Percentiles rank a stretch among this genome's conserved stretches.
Conservation (phyloP, 768 basidiomycete genomes). For the Nidularia pulvinata region DNA sequence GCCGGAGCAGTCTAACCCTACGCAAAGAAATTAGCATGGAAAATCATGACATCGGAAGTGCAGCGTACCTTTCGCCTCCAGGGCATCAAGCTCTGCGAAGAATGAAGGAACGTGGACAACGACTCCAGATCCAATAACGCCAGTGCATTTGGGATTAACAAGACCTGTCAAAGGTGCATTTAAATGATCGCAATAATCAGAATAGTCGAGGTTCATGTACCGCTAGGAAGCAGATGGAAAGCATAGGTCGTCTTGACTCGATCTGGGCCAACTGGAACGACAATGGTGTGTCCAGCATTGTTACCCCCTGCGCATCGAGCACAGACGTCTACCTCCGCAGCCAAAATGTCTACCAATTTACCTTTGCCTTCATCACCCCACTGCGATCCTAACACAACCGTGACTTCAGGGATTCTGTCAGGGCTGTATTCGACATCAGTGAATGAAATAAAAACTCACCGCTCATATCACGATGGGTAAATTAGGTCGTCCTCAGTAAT, state of each 20-base stretch:
- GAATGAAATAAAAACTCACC: slow-evolving; percentile 16
- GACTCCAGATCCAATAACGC: slow-evolving; percentile 93
- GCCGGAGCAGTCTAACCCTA: slow-evolving; percentile 83
- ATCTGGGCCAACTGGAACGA: slow-evolving; percentile 72
- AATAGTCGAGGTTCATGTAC: slow-evolving; percentile 40
- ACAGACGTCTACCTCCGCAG: slow-evolving; percentile 88
- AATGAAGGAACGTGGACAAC: slow-evolving; percentile 96
- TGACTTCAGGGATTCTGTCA: slow-evolving; percentile 29
- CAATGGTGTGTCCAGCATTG: slow-evolving; percentile 99
- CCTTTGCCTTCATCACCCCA: slow-evolving; percentile 97
- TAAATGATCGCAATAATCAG: neutral
- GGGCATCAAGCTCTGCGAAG: slow-evolving; percentile 87
- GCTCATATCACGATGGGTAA: slow-evolving; percentile 18
- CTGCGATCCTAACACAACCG: slow-evolving; percentile 84
- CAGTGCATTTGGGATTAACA: slow-evolving; percentile 82
- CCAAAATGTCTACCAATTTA: slow-evolving; percentile 96
- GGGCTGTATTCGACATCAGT: slow-evolving; percentile 2
- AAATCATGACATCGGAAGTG: neutral
- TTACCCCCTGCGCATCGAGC: slow-evolving; percentile 98
- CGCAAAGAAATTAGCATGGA: neutral
- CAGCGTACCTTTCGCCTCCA: slow-evolving; percentile 75
- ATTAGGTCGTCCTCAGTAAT: neutral
- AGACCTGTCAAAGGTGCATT: slow-evolving; percentile 48
- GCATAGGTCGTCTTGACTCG: slow-evolving; percentile 83
- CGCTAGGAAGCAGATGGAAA: slow-evolving; percentile 94